phyloP scores from a whole-genome alignment of 306 rosid genomes.

The Geum urbanum region DNA sequence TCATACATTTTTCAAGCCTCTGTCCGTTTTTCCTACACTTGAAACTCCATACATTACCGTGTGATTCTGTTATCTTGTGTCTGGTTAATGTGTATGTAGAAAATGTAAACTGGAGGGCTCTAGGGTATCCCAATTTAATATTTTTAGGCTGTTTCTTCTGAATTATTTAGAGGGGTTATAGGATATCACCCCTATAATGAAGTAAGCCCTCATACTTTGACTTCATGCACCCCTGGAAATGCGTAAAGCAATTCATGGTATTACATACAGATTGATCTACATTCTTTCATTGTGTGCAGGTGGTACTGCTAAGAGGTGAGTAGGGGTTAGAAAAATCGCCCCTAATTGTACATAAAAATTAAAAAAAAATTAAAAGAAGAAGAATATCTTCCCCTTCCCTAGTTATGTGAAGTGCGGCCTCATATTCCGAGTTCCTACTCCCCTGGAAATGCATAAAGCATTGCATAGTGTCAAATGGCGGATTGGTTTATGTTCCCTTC shows the following conservation, averaged over 20 bases:
- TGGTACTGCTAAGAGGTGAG: no score
- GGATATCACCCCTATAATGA: not conserved
- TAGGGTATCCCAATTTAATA: not conserved
- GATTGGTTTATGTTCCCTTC: constrained; percentile 4
- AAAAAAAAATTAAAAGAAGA: no score
- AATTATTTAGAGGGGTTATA: not conserved
- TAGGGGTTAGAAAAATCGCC: no score
- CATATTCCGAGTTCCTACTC: not conserved
- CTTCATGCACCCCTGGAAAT: no score
- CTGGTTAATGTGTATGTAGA: not conserved
- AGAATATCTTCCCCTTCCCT: not conserved
- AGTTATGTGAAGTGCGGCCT: not conserved
- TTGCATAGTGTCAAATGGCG: not conserved
- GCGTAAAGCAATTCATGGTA: no score
- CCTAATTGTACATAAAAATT: no score
- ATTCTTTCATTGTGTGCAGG: no score
- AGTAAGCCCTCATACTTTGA: no score
- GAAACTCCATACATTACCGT: not conserved
- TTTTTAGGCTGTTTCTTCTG: not conserved
- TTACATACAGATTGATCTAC: no score
- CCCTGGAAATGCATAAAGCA: constrained; percentile 9
- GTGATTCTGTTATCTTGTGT: not conserved
- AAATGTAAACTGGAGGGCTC: not conserved
- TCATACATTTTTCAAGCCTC: not conserved
- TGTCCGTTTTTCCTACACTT: not conserved